Base-by-base conservation (phyloP, 768 basidiomycete genomes). In the Holtermannia corniformis region DNA sequence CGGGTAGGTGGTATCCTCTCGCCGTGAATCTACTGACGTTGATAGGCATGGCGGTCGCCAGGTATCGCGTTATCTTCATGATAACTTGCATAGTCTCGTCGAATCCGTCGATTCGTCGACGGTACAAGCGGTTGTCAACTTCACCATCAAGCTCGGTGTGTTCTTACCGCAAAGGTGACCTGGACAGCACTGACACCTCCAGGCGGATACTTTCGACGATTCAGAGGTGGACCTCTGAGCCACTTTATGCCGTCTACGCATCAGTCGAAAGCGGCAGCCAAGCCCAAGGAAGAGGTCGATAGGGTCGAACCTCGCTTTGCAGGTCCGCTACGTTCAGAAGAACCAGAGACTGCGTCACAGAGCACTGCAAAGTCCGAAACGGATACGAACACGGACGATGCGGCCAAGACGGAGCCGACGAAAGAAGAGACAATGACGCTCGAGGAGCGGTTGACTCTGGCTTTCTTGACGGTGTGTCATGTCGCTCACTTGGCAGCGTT, bases 41-140 rank as follows among this genome's bases (percentile, higher is more conserved):
- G 11, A n/a, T 54, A 90, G 87, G 5, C 91, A 95, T 64, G 91
- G 91, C 5, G 91, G 91, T 7, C 84, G 84, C n/a, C 84, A 84
- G 10, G 89, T 92, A 16, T 85, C 90, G 2, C 82, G 87, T 55
- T 91, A 82, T 70, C 76, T 91, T 25, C 82, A 85, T 19, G 83
- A 91, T 59, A 84, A 93, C 68, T 73, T 93, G 11, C 89, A 92
- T 62, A 82, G 82, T 1, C 74, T 90, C 48, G 84, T 93, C 55
- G 89, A 93, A 71, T 81, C 81, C 4, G 86, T 81, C 4, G 64
- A 85, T 63, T 84, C 85, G 64, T 70, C 77, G 7, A 7, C 32
- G 16, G 32, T 37, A 37, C 32, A 37, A 37, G 32, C 32, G 7
- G 73, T 88, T 20, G 84, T 81, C 60, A 77, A 76, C 10, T 88